Evolutionary conservation across 495 filamentous ascomycete species (phyloP).

Genomic region (Penicillium robsamsonii): DNA sequence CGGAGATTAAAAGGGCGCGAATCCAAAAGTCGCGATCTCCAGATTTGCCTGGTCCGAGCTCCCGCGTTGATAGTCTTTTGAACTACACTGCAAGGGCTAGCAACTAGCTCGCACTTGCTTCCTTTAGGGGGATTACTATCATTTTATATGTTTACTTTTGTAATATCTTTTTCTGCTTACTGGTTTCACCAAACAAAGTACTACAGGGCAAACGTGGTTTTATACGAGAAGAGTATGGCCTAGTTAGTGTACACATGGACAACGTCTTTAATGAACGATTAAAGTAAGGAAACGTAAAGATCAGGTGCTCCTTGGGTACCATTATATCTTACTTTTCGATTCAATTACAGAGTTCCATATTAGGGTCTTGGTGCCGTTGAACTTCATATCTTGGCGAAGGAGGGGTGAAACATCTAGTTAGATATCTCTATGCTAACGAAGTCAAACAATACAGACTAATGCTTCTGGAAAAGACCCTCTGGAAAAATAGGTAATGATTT

Average conservation of each 20-base stretch:
- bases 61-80: slow-evolving; percentile 14
- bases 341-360: not conserved
- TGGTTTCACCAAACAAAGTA: not conserved
- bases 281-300: not conserved
- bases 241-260: not conserved
- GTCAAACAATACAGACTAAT: not conserved
- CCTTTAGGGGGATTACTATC: not conserved
- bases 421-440: not conserved
- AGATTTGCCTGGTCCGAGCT: slow-evolving; percentile 43
- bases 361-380: not conserved
- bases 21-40: slow-evolving; percentile 46
- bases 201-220: not conserved
- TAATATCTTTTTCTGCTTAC: not conserved
- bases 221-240: not conserved
- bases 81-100: not conserved
- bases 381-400: not conserved
- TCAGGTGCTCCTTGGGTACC: not conserved
- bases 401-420: not conserved
- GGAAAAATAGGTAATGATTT: too few species aligned
- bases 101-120: not conserved
- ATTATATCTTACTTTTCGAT: not conserved
- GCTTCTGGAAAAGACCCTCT: not conserved
- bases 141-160: not conserved
- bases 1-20: slow-evolving; percentile 27
- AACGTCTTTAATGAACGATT: not conserved